Evolutionary conservation across 345 rosid species (phyloP).

Genomic region (Eucalyptus cloeziana): DNA sequence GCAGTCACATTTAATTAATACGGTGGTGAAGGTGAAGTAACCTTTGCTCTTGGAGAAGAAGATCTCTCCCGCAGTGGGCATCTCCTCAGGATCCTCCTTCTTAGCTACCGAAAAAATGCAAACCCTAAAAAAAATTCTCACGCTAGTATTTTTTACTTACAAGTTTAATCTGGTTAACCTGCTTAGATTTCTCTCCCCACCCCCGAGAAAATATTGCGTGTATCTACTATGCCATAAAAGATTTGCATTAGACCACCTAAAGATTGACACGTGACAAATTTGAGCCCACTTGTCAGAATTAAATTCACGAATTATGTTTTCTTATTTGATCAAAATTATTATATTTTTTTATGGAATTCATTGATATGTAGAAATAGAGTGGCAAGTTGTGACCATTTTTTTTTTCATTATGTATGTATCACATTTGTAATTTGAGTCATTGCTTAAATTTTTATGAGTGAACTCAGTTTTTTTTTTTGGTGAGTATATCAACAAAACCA

Average conservation of each 20-base stretch:
- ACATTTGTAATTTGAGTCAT: background rate
- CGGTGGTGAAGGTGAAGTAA: background rate
- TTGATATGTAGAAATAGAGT: background rate
- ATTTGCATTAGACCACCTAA: no score
- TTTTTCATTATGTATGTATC: background rate
- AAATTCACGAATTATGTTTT: no score
- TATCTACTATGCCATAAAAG: background rate
- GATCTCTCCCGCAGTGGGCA: background rate
- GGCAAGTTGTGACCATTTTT: background rate
- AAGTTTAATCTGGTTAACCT: background rate
- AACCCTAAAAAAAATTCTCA: background rate
- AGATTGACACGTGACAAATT: rapidly evolving
- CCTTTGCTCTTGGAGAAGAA: no score
- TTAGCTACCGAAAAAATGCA: background rate
- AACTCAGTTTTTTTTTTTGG: background rate
- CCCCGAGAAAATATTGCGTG: background rate
- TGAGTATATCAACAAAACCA: background rate
- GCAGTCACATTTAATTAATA: no score
- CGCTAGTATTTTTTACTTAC: background rate
- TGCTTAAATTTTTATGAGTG: background rate
- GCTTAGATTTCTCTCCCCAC: background rate
- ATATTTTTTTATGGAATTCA: background rate
- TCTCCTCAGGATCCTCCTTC: background rate
- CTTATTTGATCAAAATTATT: rapidly evolving
- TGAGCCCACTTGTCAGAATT: rapidly evolving